Evolutionary conservation across 129 eudicot genomes (phyloP), one percentile per base, ranked within the genome.

Genomic region (Flaveria sonorensis): DNA sequence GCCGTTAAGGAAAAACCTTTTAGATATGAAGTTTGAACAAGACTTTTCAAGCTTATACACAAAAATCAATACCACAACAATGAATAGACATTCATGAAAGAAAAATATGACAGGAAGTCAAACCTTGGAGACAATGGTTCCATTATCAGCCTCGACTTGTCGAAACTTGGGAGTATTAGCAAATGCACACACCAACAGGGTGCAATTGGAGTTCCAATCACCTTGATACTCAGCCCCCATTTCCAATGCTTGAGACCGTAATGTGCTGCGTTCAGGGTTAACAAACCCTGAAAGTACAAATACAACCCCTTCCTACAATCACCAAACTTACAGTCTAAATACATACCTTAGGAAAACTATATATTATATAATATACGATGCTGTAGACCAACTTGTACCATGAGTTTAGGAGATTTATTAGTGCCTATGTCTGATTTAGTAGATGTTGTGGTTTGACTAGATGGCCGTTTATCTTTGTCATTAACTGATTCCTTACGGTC

Each of bases 251-350:
- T 83, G 95, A 43, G 96, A 95, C 73, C 97, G 76, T 81, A 95
- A 80, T 9, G 62, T 79, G 71, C 89, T 79, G n/a, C 97, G 90
- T 77, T 95, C 97, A 7, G 99, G 99, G 70, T 91, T 91, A 63
- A 94, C 88, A 86, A 94, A 91, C 61, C 99, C 97, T 2, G 99
- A 95, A 28, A 92, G 95, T 47, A 77, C 97, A 88, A 95, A 89
- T 43, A 89, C 91, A 40, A 95, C 91, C 65, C 97, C 96, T 71
- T 95, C 96, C 96, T 95, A 57, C 78, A 72, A 28, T 51, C 69
- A 78, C 39, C 47, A 55, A 69, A 73, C 32, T 60, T 32, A 32
- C 8, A 24, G 39, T 48, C 47, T 72, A 56, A 52, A 60, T 26
- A 43, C 21, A 11, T 68, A 43, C 64, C 6, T 15, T 1, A 14